These are phyloP conservation scores for Plasmodium malariae DNA, from an alignment of 169 alveolate genomes.

Conservation along the genomic window DNA sequence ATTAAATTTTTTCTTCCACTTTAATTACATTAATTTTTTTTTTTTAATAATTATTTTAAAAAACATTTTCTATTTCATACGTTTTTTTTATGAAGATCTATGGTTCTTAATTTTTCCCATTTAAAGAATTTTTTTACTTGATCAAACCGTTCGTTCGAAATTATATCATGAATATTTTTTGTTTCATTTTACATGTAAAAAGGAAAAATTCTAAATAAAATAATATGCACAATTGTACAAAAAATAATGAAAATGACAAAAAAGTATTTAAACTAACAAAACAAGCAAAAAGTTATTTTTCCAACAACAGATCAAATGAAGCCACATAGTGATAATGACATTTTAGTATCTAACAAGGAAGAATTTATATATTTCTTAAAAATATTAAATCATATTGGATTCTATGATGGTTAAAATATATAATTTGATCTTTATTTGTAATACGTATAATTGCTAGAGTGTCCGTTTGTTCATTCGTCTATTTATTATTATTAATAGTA, in stretches of 20 bases:
- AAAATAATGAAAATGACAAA: not conserved
- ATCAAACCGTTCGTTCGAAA: not conserved
- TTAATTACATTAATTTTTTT: not conserved
- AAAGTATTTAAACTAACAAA: not conserved
- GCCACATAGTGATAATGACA: conserved; percentile 25
- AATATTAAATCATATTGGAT: conserved; percentile 71
- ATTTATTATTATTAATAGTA: no score
- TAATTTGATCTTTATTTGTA: conserved; percentile 10
- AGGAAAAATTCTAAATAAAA: not conserved
- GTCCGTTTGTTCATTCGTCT: no score
- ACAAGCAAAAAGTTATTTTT: not conserved
- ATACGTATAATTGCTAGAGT: not conserved
- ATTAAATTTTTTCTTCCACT: not conserved
- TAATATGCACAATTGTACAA: not conserved
- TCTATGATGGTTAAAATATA: conserved; percentile 63
- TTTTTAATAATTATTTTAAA: not conserved
- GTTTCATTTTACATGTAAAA: no score
- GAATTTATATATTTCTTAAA: conserved; percentile 70
- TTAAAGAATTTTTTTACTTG: not conserved
- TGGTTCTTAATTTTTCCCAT: not conserved
- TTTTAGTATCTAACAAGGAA: conserved; percentile 32
- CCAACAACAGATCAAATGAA: conserved; percentile 34
- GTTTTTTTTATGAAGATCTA: not conserved
- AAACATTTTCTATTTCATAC: not conserved
- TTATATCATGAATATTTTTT: not conserved